Base-by-base conservation (phyloP, 2,329 filamentous ascomycete species). In the Blastomyces emzantsi region DNA sequence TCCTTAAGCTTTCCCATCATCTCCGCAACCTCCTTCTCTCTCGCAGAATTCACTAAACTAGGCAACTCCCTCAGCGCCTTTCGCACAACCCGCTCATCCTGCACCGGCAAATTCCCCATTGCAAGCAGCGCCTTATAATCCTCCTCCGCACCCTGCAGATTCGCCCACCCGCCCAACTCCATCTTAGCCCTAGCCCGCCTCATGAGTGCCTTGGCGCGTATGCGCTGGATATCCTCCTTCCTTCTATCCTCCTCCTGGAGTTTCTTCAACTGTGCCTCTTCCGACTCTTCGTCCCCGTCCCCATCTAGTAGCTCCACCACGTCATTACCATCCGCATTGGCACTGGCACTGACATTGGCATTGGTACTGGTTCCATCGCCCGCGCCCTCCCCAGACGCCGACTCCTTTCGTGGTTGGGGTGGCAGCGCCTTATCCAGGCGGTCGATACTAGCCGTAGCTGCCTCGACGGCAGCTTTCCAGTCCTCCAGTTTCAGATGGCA, bases 1-100 rank as follows among this genome's bases (percentile, higher is more conserved):
- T 88, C 87, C 73, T 96, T 97, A 70, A 99, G 77, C 79, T 97
- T 97, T 22, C 89, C 90, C 92, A 96, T 96, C 92, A 97, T 97
- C 78, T 99, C 93, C 2, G 84, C 87, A 84, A 94, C 90, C 77
- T 99, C 94, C 69, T 83, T 84, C 72, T 96, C 88, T 77, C 92
- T 90, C 1, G 92, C 92, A 22, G 83, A 84, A 67, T 93, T 90
- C 60, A 91, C 83, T 66, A 83, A 82, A 1, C 82, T 79, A 1
- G 90, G 90, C 49, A 97, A 76, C 28, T 80, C 78, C 17, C 80
- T 76, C 64, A 95, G 79, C 69, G 91, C 88, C 36, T 80, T 76
- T 61, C 85, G 80, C 1, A 95, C 88, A 19, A 88, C 83, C 70
- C 82, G 86, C 72, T 79, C 80, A 70, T 97, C 92, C 9, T 85